A percentile compares a stretch with the other conserved stretches of the same genome.
These are phyloP conservation scores for Carex pumila DNA, from an alignment of 176 grass and related monocot species.

Conservation along the genomic window DNA sequence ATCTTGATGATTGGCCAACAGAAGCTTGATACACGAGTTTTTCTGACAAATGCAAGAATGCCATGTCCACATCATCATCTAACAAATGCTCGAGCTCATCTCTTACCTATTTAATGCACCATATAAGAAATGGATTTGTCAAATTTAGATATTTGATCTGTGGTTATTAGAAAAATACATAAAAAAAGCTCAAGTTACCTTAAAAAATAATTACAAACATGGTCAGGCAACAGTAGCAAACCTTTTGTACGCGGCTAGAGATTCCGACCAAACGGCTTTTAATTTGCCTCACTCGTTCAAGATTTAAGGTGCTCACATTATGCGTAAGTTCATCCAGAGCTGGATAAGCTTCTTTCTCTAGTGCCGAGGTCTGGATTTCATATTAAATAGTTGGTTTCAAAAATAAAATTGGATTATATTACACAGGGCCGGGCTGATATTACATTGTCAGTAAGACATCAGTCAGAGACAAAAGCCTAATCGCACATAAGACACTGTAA, in stretches of 20 bases:
- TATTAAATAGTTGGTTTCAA: background rate
- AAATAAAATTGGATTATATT: background rate
- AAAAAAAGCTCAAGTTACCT: background rate
- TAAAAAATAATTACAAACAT: background rate
- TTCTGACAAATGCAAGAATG: slow-evolving; percentile 52
- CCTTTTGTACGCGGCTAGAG: slow-evolving; percentile 66
- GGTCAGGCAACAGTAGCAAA: background rate
- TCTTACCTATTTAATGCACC: slow-evolving; percentile 35
- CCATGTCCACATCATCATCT: slow-evolving; percentile 68
- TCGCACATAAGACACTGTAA: background rate
- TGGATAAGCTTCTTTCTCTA: slow-evolving; percentile 74
- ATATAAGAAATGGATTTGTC: background rate
- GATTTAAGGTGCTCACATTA: slow-evolving; percentile 76
- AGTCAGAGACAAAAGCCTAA: background rate
- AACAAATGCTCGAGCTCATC: slow-evolving; percentile 72
- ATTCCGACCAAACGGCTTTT: slow-evolving; percentile 65
- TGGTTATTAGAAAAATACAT: background rate
- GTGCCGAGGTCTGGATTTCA: slow-evolving; percentile 28
- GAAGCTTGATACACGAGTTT: slow-evolving; percentile 37
- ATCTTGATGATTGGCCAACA: slow-evolving; percentile 13
- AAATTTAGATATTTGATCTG: background rate
- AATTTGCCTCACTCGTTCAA: slow-evolving; percentile 68
- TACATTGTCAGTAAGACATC: background rate
- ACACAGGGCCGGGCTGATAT: background rate
- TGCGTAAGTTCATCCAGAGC: slow-evolving; percentile 69